These are phyloP conservation scores for Triticum urartu DNA, from an alignment of 176 grass and related monocot species.

Conservation along the genomic window DNA sequence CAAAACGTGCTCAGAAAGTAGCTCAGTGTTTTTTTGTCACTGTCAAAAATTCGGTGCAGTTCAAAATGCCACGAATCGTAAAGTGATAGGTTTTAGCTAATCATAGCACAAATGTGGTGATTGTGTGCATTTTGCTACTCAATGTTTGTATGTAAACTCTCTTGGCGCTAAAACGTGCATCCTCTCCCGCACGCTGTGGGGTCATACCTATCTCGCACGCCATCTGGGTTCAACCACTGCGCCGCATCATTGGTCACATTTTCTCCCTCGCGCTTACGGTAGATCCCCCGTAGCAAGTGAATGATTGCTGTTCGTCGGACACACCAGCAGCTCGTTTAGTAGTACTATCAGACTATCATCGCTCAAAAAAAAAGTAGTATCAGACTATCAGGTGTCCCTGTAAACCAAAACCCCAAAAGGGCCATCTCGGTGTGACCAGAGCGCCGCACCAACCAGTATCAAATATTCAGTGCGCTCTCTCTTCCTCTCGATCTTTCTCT, in stretches of 20 bases:
- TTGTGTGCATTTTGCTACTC: too few species aligned
- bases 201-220: too few species aligned
- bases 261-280: not conserved
- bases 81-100: too few species aligned
- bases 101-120: too few species aligned
- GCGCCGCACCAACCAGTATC: constrained; percentile 10
- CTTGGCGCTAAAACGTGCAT: too few species aligned
- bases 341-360: not conserved
- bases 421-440: not conserved
- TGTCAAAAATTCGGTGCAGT: too few species aligned
- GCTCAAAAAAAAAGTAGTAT: too few species aligned
- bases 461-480: not conserved
- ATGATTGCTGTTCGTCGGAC: not conserved
- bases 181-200: too few species aligned
- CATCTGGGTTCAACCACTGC: not conserved
- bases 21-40: too few species aligned
- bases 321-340: not conserved
- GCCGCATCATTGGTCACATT: not conserved
- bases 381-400: not conserved
- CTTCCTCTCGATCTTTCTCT: not conserved
- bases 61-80: too few species aligned
- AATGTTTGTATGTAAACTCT: too few species aligned
- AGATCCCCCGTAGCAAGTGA: not conserved
- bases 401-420: not conserved
- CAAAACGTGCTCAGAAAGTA: too few species aligned